Evolutionary conservation across 177 flowering plant genomes (phyloP).

Genomic region (Vitis hybrid): DNA sequence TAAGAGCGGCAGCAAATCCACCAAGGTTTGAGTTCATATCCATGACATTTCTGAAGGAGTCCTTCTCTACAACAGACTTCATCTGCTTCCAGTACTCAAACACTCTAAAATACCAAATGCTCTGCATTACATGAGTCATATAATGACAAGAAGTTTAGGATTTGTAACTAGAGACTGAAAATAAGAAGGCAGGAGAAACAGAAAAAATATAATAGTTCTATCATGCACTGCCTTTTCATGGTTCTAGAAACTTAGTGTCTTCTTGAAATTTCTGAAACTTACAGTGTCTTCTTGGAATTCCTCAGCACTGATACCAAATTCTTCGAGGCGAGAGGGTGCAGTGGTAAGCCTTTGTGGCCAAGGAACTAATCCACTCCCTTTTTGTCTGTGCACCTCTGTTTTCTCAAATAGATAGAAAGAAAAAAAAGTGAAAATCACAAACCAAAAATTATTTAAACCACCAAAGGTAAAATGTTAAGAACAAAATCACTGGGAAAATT

Average conservation of each 20-base stretch:
- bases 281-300: slow-evolving; percentile 74
- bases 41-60: slow-evolving; percentile 72
- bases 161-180: background rate
- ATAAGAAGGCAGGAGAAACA: background rate
- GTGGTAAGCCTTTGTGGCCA: slow-evolving; percentile 88
- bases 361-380: slow-evolving; percentile 69
- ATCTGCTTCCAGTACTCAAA: slow-evolving; percentile 72
- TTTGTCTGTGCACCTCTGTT: slow-evolving; percentile 69
- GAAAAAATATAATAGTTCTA: background rate
- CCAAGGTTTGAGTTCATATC: slow-evolving; percentile 81
- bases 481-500: background rate
- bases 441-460: background rate
- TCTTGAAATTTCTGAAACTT: slow-evolving; percentile 21
- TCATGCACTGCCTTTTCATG: no score
- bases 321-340: slow-evolving; percentile 80
- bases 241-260: background rate
- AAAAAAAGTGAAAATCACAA: background rate
- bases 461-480: background rate
- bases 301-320: slow-evolving; percentile 58
- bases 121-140: slow-evolving; percentile 37
- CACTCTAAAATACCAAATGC: slow-evolving; percentile 63
- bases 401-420: slow-evolving; percentile 4
- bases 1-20: slow-evolving; percentile 76
- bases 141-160: background rate
- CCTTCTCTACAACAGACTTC: slow-evolving; percentile 44